These are phyloP conservation scores for Phylloporus sp. DNA, from an alignment of 768 basidiomycete genomes.

Conservation along the genomic window DNA sequence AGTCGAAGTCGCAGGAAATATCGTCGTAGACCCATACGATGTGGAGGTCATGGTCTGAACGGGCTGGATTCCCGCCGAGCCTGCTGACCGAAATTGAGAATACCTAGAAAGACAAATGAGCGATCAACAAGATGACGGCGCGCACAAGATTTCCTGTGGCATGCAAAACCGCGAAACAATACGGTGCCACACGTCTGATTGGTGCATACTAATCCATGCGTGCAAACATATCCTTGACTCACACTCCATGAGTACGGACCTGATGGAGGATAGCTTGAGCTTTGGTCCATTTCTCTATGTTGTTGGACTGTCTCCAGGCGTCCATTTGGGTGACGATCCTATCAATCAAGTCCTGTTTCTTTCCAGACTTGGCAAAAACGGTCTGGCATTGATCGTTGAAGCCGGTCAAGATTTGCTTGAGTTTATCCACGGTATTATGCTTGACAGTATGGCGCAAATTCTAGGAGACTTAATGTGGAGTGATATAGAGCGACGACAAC, in stretches of 20 bases:
- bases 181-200: constrained; percentile 8
- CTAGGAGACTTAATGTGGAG: constrained; percentile 37
- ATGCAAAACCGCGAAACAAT: constrained; percentile 5
- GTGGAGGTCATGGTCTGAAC: constrained; percentile 16
- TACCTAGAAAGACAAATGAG: constrained; percentile 21
- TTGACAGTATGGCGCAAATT: constrained; percentile 64
- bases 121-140: constrained; percentile 15
- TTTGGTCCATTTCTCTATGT: constrained; percentile 62
- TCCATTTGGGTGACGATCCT: constrained; percentile 59
- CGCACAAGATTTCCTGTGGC: constrained; percentile 2
- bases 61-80: constrained; percentile 23
- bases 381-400: constrained; percentile 75
- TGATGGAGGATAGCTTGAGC: constrained; percentile 64
- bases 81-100: constrained; percentile 23
- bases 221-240: constrained; percentile 35
- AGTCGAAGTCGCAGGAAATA: constrained; percentile 26
- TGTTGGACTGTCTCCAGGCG: constrained; percentile 50
- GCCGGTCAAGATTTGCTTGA: constrained; percentile 75
- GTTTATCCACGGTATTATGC: constrained; percentile 77
- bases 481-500: constrained; percentile 18
- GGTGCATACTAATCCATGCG: constrained; percentile 6
- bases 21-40: constrained; percentile 21
- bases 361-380: constrained; percentile 68
- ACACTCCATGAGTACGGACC: constrained; percentile 64
- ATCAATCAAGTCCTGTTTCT: constrained; percentile 85